Conservation (phyloP, 352 stramenopile genomes). For the Phytopythium mirpurense region DNA sequence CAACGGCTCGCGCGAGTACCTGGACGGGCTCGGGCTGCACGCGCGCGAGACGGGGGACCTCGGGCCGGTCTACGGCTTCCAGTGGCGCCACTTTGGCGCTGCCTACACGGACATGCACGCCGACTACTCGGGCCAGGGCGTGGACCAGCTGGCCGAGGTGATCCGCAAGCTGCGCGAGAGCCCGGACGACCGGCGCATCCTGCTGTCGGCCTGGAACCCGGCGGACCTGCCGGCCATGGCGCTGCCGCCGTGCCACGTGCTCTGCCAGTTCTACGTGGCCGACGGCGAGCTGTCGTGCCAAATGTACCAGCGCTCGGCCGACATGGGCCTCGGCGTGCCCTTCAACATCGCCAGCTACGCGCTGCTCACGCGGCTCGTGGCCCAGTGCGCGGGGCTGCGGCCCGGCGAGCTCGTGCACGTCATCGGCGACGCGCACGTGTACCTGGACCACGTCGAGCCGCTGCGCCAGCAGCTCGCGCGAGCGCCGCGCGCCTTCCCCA, state of each 20-base stretch:
- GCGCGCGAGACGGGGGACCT: conserved; percentile 97
- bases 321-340: conserved; percentile 99
- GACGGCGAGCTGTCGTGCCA: conserved; percentile 81
- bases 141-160: conserved; percentile 98
- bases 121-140: conserved; percentile 97
- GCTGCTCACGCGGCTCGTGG: conserved; percentile 95
- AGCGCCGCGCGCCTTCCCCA: conserved; percentile 93
- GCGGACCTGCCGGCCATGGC: conserved; percentile 96
- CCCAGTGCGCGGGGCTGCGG: conserved; percentile 92
- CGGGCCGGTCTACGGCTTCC: conserved; percentile 95
- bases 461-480: conserved; percentile 94
- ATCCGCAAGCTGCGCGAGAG: conserved; percentile 98
- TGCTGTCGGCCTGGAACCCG: conserved; percentile 99
- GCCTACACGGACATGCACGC: conserved; percentile 97
- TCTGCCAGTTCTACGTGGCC: conserved; percentile 94
- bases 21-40: conserved; percentile 89
- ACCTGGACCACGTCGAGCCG: conserved; percentile 98
- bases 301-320: conserved; percentile 99
- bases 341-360: conserved; percentile 99
- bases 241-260: conserved; percentile 99
- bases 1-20: conserved; percentile 96
- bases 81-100: conserved; percentile 99
- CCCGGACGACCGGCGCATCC: conserved; percentile 96
- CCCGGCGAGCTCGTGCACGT: conserved; percentile 98
- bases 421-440: conserved; percentile 99